A percentile compares a stretch with the other conserved stretches of the same genome.
Evolutionary conservation across 805 yeast genomes (phyloP).

Genomic region (Grigorovia yakushimaensis): DNA sequence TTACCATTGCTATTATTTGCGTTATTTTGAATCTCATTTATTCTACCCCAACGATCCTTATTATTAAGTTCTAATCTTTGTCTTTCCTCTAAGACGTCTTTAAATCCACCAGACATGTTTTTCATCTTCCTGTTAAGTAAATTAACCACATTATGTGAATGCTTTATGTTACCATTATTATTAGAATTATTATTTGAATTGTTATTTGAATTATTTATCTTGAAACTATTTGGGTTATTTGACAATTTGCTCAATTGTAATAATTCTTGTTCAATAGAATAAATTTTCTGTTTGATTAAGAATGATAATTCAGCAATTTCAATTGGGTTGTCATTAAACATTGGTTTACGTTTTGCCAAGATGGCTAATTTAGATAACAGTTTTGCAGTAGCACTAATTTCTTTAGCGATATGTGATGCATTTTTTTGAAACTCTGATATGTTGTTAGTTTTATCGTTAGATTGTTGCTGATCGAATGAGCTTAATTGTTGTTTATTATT

Average conservation of each 20-base stretch:
- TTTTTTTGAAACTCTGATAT: constrained; percentile 51
- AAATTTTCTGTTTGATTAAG: constrained; percentile 41
- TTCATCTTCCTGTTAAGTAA: constrained; percentile 82
- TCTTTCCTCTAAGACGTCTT: constrained; percentile 78
- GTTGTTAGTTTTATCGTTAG: not conserved
- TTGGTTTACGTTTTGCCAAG: constrained; percentile 79
- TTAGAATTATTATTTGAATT: not conserved
- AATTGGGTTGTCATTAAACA: constrained; percentile 88
- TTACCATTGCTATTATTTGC: constrained; percentile 1
- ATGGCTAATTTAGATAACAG: constrained; percentile 69
- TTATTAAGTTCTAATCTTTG: constrained; percentile 75
- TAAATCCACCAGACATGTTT: constrained; percentile 86
- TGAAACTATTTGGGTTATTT: not conserved
- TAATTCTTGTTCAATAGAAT: constrained; percentile 68
- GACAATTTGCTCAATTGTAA: constrained; percentile 61
- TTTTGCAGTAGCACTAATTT: constrained; percentile 77
- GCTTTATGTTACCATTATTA: constrained; percentile 25
- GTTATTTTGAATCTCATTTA: constrained; percentile 33
- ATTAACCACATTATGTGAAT: constrained; percentile 79
- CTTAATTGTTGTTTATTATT: constrained; percentile 16
- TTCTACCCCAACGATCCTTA: constrained; percentile 74
- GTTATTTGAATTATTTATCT: not conserved
- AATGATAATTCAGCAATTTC: constrained; percentile 89
- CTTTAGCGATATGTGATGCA: constrained; percentile 80
- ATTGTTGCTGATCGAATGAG: not conserved